Conservation (phyloP, 2,329 filamentous ascomycete species). For the Colletotrichum chlorophyti region DNA sequence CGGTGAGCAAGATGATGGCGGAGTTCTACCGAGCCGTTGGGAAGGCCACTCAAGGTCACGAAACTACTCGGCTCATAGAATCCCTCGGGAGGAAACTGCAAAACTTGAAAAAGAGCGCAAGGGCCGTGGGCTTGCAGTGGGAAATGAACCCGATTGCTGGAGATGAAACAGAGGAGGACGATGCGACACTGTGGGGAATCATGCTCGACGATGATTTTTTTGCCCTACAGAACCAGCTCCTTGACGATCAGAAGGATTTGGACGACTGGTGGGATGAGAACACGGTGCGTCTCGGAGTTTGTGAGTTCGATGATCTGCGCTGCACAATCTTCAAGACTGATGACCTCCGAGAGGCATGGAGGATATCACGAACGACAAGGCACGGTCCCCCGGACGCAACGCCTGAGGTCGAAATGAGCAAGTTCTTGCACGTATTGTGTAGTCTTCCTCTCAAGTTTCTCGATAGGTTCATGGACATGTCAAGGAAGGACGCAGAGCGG, state of each 20-base stretch:
- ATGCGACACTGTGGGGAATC: background rate
- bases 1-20: background rate
- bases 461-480: background rate
- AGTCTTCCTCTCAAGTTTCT: constrained; percentile 15
- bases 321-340: constrained; percentile 8
- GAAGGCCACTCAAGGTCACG: background rate
- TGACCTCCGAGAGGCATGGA: background rate
- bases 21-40: background rate
- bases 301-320: constrained; percentile 1
- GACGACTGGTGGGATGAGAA: background rate
- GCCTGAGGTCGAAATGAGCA: constrained; percentile 3
- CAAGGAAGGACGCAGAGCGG: background rate
- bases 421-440: constrained; percentile 10
- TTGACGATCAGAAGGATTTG: background rate
- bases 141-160: background rate
- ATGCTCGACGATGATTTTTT: background rate
- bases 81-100: background rate
- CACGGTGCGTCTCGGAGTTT: background rate
- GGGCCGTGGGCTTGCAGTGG: background rate
- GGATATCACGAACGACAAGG: no score
- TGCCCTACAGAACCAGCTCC: background rate
- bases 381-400: background rate
- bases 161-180: background rate
- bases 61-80: background rate
- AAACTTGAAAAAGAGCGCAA: background rate